Conservation (phyloP, 148 eudicot genomes). For the Spergularia bocconei region DNA sequence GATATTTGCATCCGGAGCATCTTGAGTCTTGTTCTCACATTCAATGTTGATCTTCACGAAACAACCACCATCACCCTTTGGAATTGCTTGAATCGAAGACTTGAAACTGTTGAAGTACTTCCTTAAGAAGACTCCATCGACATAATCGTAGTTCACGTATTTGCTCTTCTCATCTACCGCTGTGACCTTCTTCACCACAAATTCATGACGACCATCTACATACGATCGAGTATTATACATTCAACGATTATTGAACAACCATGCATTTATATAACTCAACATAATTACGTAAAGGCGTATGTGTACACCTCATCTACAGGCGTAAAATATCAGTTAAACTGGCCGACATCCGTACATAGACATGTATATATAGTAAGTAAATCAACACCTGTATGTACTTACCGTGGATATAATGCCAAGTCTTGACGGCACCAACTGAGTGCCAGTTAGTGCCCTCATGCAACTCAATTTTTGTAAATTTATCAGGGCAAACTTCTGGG, state of each 20-base stretch:
- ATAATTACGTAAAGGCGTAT: no score
- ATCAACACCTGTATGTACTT: neutral
- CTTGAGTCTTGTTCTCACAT: conserved; percentile 27
- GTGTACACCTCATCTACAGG: no score
- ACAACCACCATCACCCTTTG: conserved; percentile 12
- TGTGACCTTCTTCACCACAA: conserved; percentile 6
- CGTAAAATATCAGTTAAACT: no score
- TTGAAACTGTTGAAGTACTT: conserved; percentile 22
- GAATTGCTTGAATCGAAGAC: conserved; percentile 13
- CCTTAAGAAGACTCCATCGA: conserved; percentile 25
- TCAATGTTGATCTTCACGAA: conserved; percentile 24
- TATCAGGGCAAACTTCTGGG: conserved; percentile 6
- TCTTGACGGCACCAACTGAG: conserved; percentile 1
- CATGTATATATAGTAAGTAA: neutral
- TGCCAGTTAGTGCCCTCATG: conserved; percentile 1
- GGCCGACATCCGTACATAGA: neutral
- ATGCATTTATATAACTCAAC: no score
- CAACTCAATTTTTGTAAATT: conserved; percentile 11
- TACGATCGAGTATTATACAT: neutral
- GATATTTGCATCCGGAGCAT: conserved; percentile 20
- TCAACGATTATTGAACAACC: no score
- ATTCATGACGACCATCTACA: neutral
- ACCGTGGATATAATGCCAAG: conserved; percentile 5
- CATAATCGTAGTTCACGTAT: conserved; percentile 2
- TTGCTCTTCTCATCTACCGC: conserved; percentile 20